Percentiles rank a stretch among this genome's conserved stretches.
Evolutionary conservation across 2,329 filamentous ascomycete species (phyloP).

Genomic region (Fusarium sp.): DNA sequence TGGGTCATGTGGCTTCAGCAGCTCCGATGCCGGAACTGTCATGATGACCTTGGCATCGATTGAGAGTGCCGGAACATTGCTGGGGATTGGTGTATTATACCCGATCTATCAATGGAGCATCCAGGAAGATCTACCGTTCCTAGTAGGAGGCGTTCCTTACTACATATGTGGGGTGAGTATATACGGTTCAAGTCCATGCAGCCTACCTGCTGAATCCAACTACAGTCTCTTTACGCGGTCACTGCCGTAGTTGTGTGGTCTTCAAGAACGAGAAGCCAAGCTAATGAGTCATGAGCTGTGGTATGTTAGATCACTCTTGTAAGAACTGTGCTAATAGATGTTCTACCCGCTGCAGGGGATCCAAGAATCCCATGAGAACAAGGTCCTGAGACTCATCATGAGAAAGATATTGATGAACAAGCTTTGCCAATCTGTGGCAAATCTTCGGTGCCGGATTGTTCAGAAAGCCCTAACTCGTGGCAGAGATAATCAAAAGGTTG

Average conservation of each 20-base stretch:
- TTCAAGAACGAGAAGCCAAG: too few relatives aligned
- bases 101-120: not conserved
- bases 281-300: not conserved
- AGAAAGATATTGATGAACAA: too few relatives aligned
- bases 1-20: not conserved
- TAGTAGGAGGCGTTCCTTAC: not conserved
- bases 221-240: not conserved
- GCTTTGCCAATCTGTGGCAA: rapidly evolving
- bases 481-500: rapidly evolving
- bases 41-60: not conserved
- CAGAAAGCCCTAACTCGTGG: not conserved
- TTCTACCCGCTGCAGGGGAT: not conserved
- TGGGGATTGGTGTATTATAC: not conserved
- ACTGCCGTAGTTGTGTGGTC: not conserved
- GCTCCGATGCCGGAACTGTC: not conserved
- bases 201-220: not conserved
- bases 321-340: not conserved
- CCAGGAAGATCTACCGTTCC: not conserved
- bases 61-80: not conserved
- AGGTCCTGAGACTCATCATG: not conserved
- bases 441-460: not conserved
- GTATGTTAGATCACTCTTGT: not conserved
- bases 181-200: too few relatives aligned
- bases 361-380: too few relatives aligned
- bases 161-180: not conserved